Conservation (phyloP, 2,329 filamentous ascomycete species). For the Alternaria sp. region DNA sequence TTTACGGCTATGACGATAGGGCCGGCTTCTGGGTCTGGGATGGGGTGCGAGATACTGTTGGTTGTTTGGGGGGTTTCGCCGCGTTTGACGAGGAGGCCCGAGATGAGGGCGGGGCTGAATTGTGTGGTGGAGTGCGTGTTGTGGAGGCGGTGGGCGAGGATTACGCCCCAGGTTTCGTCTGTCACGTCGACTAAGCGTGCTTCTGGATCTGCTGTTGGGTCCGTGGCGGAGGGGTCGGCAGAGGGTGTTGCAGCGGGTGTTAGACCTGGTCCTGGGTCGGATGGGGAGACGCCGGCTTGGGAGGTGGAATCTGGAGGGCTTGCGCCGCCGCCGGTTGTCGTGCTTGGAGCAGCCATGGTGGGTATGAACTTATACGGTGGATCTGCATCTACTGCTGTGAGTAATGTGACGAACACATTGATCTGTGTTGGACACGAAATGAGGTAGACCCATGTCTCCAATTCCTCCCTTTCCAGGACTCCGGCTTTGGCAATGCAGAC, state of each 20-base stretch:
- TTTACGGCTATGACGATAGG: constrained; percentile 51
- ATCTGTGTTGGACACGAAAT: constrained; percentile 45
- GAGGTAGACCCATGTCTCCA: constrained; percentile 54
- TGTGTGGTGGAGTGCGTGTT: constrained; percentile 44
- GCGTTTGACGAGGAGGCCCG: constrained; percentile 54
- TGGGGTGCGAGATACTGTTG: constrained; percentile 17
- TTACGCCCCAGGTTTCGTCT: constrained; percentile 77
- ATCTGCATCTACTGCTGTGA: constrained; percentile 69
- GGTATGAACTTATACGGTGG: constrained; percentile 70
- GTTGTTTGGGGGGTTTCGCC: constrained; percentile 25
- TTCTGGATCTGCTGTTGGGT: constrained; percentile 61
- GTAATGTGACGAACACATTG: constrained; percentile 57
- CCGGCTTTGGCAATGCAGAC: constrained; percentile 76
- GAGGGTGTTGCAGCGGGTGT: constrained; percentile 73
- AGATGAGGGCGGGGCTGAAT: constrained; percentile 48
- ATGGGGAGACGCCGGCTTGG: constrained; percentile 41
- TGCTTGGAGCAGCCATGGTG: constrained; percentile 30
- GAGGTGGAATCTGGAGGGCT: constrained; percentile 41
- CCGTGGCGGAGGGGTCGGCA: constrained; percentile 54
- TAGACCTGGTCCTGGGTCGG: constrained; percentile 45
- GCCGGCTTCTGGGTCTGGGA: constrained; percentile 32
- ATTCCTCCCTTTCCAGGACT: constrained; percentile 70
- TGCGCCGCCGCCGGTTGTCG: constrained; percentile 21
- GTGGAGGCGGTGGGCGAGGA: constrained; percentile 66
- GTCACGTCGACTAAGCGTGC: constrained; percentile 73